These are phyloP conservation scores for Podospora pseudoanserina DNA, from an alignment of 495 filamentous ascomycete genomes.

Conservation along the genomic window DNA sequence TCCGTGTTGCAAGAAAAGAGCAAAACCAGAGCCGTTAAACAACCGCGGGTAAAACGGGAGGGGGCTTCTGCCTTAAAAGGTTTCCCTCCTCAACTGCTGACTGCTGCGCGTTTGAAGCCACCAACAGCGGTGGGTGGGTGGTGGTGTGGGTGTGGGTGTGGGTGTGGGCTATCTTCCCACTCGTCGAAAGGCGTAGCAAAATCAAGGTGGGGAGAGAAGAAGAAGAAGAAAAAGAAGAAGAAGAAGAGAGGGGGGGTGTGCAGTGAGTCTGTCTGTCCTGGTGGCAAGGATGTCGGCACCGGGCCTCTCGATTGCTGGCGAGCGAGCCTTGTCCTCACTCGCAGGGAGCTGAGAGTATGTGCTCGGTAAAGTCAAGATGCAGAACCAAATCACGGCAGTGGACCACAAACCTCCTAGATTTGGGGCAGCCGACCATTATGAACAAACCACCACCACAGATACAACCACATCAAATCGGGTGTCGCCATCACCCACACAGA, in stretches of 20 bases:
- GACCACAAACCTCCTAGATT: too few species aligned
- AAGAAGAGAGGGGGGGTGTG: background rate
- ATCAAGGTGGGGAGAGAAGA: background rate
- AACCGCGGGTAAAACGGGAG: background rate
- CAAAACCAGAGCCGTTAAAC: background rate
- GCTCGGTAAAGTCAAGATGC: background rate
- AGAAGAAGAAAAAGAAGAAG: too few species aligned
- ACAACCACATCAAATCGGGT: too few species aligned
- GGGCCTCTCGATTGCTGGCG: background rate
- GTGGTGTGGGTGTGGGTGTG: constrained; percentile 2
- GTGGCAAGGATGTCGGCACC: background rate
- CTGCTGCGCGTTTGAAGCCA: background rate
- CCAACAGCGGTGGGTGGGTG: constrained; percentile 4
- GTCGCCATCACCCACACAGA: background rate
- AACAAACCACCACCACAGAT: too few species aligned
- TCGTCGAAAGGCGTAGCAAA: background rate
- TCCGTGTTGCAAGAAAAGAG: background rate
- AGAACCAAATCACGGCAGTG: background rate
- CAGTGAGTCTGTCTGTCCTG: background rate
- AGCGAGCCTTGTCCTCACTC: background rate
- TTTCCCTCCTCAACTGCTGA: background rate
- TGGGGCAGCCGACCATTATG: too few species aligned
- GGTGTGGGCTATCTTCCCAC: background rate
- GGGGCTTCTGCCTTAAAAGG: background rate
- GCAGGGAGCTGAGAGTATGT: background rate